Conservation (phyloP, 2,329 filamentous ascomycete genomes). For the Scedosporium apiospermum region DNA sequence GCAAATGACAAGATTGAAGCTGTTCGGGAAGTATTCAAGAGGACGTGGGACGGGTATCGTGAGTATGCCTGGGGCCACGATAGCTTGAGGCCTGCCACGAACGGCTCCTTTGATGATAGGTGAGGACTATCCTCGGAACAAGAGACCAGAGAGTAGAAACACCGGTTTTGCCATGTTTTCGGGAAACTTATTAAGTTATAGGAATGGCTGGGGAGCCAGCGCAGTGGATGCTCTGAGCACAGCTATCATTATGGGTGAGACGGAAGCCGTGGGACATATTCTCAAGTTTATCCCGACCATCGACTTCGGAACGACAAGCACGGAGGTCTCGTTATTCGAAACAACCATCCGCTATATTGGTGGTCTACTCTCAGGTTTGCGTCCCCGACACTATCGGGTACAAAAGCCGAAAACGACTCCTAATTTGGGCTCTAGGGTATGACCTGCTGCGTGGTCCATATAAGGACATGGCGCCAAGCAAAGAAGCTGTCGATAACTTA, state of each 20-base stretch:
- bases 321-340: constrained; percentile 70
- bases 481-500: constrained; percentile 44
- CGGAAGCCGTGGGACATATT: constrained; percentile 59
- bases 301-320: constrained; percentile 43
- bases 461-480: constrained; percentile 32
- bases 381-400: not conserved
- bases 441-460: constrained; percentile 64
- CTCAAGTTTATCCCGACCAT: constrained; percentile 61
- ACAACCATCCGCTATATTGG: constrained; percentile 84
- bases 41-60: constrained; percentile 65
- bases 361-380: constrained; percentile 61
- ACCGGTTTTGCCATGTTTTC: not conserved
- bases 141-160: too few relatives aligned
- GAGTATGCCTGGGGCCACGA: constrained; percentile 70
- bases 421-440: constrained; percentile 34
- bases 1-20: constrained; percentile 19
- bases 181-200: constrained; percentile 20
- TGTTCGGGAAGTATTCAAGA: constrained; percentile 59
- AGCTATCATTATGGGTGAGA: constrained; percentile 65
- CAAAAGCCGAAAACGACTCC: not conserved
- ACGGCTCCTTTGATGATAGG: constrained; percentile 60
- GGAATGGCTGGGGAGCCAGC: constrained; percentile 78
- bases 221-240: constrained; percentile 75
- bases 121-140: constrained; percentile 23
- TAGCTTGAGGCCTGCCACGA: constrained; percentile 60